phyloP scores from a whole-genome alignment of 2,329 filamentous ascomycete species.

The Davidsoniella australis region DNA sequence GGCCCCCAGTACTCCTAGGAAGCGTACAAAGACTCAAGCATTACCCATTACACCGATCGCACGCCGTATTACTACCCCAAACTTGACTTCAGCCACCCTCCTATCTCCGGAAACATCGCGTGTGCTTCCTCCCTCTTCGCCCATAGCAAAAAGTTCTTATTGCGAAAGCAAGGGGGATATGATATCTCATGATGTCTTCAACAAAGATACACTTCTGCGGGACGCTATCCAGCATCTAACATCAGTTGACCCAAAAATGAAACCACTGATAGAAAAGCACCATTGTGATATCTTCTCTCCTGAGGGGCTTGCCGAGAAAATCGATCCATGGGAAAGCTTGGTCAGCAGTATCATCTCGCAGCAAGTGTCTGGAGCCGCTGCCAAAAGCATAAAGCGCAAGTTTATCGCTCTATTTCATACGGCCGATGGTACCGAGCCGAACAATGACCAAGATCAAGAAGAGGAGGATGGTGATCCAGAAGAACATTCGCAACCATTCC shows the following conservation, averaged over 20 bases:
- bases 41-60: conserved; percentile 24
- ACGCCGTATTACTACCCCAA: conserved; percentile 43
- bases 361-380: conserved; percentile 87
- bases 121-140: conserved; percentile 29
- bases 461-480: conserved; percentile 9
- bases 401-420: conserved; percentile 56
- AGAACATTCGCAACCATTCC: conserved; percentile 34
- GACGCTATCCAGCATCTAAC: conserved; percentile 62
- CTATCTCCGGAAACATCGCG: conserved; percentile 55
- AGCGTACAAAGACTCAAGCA: conserved; percentile 16
- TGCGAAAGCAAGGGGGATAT: conserved; percentile 42
- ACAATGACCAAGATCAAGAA: conserved; percentile 11
- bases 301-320: conserved; percentile 62
- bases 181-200: conserved; percentile 60
- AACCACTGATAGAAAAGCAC: conserved; percentile 54
- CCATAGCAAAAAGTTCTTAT: conserved; percentile 16
- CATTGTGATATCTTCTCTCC: conserved; percentile 66
- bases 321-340: conserved; percentile 77
- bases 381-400: conserved; percentile 71
- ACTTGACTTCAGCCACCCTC: conserved; percentile 50
- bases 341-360: conserved; percentile 84
- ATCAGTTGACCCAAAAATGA: conserved; percentile 53
- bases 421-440: conserved; percentile 18
- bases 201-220: conserved; percentile 48
- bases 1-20: conserved; percentile 7